Evolutionary conservation across 1,284 basidiomycete species (phyloP), one percentile per base, ranked within the genome.

Genomic region (Rhodotorula glutinis): DNA sequence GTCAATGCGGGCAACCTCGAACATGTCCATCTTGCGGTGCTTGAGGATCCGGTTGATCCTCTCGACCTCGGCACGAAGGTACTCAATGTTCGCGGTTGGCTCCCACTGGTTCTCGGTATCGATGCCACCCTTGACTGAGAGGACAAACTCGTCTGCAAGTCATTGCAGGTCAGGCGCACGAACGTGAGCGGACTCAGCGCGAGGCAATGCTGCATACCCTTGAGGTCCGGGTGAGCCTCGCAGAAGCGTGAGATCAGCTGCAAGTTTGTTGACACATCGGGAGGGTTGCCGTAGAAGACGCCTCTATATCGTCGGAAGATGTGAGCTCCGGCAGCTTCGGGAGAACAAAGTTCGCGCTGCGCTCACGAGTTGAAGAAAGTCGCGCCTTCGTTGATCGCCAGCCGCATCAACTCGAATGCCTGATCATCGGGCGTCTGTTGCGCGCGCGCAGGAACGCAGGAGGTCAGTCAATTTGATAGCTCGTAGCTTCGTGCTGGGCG

Each of bases 21-120:
- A 77, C 16, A 77, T 44, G 56, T 77, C 76, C 75, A 76, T 75
- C 67, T 77, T 77, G 53, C 73, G 70, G 27, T 64, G 62, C 44
- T 60, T 63, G 30, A 74, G 67, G 2, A 67, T 51, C 21, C 38
- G 23, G 63, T 76, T 76, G 67, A 76, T 71, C 55, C 69, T 70
- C 19, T 67, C 57, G 30, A 70, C 66, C n/a, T 67, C 64, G 21
- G 65, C 44, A 21, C 75, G 66, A 10, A 77, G 66, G 56, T 60
- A 63, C 3, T 73, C 73, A 41, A 69, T 53, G 11, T 57, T 53
- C 9, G 66, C 71, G 51, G 74, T 66, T 25, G 73, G 68, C 19
- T 49, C 41, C 23, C 71, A 54, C 8, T 62, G 46, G 13, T 67
- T 43, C 7, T 43, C 52, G 33, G 33, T 38, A 11, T 38, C 33